Percentiles rank a stretch among this genome's conserved stretches.
Evolutionary conservation across 1,139 yeast species (phyloP).

Genomic region (Williopsis jadinii): DNA sequence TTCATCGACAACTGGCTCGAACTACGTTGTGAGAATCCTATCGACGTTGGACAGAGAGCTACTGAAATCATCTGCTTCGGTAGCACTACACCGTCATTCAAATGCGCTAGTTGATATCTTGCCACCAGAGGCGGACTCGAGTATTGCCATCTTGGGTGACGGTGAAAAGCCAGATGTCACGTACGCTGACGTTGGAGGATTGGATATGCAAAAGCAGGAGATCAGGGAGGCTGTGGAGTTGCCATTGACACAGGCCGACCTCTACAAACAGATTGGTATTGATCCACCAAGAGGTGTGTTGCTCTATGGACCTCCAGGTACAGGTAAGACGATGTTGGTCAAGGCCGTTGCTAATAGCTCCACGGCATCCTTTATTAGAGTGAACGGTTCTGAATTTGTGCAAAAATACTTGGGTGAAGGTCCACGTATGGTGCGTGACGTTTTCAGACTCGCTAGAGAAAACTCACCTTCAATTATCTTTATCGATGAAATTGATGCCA

Average conservation of each 20-base stretch:
- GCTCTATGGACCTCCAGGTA: constrained; percentile 98
- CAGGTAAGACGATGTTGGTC: constrained; percentile 98
- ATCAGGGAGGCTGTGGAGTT: constrained; percentile 97
- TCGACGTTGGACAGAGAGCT: constrained; percentile 93
- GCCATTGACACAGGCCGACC: constrained; percentile 92
- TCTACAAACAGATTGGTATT: constrained; percentile 95
- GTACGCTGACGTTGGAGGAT: constrained; percentile 90
- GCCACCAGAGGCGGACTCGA: constrained; percentile 98
- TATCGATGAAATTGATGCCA: constrained; percentile 98
- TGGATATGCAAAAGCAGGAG: constrained; percentile 99
- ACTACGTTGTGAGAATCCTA: constrained; percentile 89
- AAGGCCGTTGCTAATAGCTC: constrained; percentile 98
- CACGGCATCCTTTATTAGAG: constrained; percentile 92
- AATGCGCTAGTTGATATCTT: constrained; percentile 94
- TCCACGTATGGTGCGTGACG: constrained; percentile 99
- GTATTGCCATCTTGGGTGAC: constrained; percentile 90
- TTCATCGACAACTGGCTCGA: constrained; percentile 95
- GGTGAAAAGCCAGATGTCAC: constrained; percentile 87
- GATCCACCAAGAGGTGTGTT: constrained; percentile 98
- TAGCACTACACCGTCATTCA: constrained; percentile 96
- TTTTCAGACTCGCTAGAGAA: constrained; percentile 93
- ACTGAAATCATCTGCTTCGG: constrained; percentile 90
- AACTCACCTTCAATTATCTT: constrained; percentile 95
- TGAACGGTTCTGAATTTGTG: constrained; percentile 96
- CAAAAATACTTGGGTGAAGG: constrained; percentile 99